These are phyloP conservation scores for Trichoderma koningiopsis DNA, from an alignment of 2,329 filamentous ascomycete genomes.

Conservation along the genomic window DNA sequence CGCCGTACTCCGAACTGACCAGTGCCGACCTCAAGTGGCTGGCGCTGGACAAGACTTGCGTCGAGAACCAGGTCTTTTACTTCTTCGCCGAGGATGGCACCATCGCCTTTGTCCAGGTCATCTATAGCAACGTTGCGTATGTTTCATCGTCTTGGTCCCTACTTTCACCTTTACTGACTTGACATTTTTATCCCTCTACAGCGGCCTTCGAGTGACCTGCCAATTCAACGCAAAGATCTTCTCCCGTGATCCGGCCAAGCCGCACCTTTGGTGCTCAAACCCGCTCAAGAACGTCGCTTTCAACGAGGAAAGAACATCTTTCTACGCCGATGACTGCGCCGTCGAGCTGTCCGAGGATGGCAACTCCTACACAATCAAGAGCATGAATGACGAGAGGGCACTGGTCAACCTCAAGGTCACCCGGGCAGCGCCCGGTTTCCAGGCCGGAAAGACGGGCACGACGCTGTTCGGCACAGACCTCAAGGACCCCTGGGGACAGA, in stretches of 20 bases:
- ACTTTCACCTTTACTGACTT: neutral
- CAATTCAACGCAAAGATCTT: slow-evolving; percentile 97
- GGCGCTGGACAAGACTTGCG: slow-evolving; percentile 78
- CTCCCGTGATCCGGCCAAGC: slow-evolving; percentile 70
- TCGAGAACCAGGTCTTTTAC: slow-evolving; percentile 97
- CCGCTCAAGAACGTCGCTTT: slow-evolving; percentile 79
- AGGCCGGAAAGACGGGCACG: slow-evolving; percentile 80
- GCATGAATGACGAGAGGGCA: slow-evolving; percentile 75
- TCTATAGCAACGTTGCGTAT: slow-evolving; percentile 97
- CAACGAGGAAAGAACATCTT: slow-evolving; percentile 78
- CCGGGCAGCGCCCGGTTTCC: slow-evolving; percentile 75
- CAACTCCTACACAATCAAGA: slow-evolving; percentile 84
- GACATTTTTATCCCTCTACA: slow-evolving; percentile 40
- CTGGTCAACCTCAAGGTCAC: slow-evolving; percentile 86
- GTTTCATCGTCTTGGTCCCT: slow-evolving; percentile 33
- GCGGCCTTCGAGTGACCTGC: slow-evolving; percentile 83
- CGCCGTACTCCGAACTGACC: slow-evolving; percentile 76
- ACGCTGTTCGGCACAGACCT: slow-evolving; percentile 86
- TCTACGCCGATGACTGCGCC: slow-evolving; percentile 84
- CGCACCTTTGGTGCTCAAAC: slow-evolving; percentile 81
- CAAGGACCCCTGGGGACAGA: slow-evolving; percentile 82
- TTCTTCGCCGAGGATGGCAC: slow-evolving; percentile 77
- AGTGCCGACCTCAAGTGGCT: slow-evolving; percentile 82
- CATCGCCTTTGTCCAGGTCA: slow-evolving; percentile 81
- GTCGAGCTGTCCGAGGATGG: slow-evolving; percentile 86